These are phyloP conservation scores for Saitozyma sp. DNA, from an alignment of 768 basidiomycete species.

Conservation along the genomic window DNA sequence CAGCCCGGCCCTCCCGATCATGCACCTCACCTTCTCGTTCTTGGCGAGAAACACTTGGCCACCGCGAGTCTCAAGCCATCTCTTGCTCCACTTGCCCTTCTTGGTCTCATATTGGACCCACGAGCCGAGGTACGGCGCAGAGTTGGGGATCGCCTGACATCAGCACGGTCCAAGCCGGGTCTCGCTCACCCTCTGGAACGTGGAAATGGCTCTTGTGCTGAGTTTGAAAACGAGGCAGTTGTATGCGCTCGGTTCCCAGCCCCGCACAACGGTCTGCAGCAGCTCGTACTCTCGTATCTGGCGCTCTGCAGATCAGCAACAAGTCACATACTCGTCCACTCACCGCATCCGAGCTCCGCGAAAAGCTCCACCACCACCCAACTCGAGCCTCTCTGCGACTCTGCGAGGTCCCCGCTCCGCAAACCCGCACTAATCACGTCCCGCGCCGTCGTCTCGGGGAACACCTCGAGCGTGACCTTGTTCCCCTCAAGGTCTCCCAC, in stretches of 20 bases:
- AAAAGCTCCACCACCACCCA: constrained; percentile 92
- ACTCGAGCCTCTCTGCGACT: constrained; percentile 58
- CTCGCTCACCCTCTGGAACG: constrained; percentile 51
- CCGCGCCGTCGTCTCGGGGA: constrained; percentile 66
- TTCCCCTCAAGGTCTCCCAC: constrained; percentile 26
- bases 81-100: constrained; percentile 92
- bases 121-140: constrained; percentile 54
- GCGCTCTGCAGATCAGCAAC: constrained; percentile 63
- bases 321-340: constrained; percentile 21
- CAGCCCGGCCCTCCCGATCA: background rate
- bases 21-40: constrained; percentile 70
- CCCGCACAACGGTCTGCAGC: constrained; percentile 72
- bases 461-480: constrained; percentile 67
- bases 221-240: constrained; percentile 78
- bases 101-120: constrained; percentile 88
- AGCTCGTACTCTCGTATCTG: constrained; percentile 85
- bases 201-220: constrained; percentile 64
- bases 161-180: background rate
- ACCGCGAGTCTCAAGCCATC: constrained; percentile 82
- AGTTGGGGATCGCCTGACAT: constrained; percentile 57
- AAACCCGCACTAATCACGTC: constrained; percentile 71
- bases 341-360: constrained; percentile 90
- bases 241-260: constrained; percentile 82
- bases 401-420: constrained; percentile 63
- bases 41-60: constrained; percentile 85